phyloP scores from a whole-genome alignment of 1,139 yeast species.

The Protomyces lactucae-debilis region DNA sequence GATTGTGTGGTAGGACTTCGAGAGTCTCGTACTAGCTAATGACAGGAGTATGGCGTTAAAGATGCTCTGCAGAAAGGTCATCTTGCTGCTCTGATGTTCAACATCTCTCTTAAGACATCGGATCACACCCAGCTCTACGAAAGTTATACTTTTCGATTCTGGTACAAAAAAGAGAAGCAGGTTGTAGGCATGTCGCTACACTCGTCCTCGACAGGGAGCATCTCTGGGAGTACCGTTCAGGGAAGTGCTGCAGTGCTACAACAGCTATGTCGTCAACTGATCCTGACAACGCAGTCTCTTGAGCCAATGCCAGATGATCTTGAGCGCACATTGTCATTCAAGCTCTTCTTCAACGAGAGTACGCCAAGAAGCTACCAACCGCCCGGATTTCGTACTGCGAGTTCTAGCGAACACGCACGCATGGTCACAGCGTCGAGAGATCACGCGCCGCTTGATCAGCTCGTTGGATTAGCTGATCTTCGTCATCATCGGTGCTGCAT shows the following conservation, averaged over 20 bases:
- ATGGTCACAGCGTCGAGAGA: slow-evolving; percentile 21
- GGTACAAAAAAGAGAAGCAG: slow-evolving; percentile 37
- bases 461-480: slow-evolving; percentile 30
- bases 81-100: slow-evolving; percentile 47
- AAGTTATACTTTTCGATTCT: slow-evolving; percentile 49
- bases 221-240: slow-evolving; percentile 1
- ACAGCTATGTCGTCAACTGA: slow-evolving; percentile 48
- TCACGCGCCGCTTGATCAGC: slow-evolving; percentile 21
- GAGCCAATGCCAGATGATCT: slow-evolving; percentile 45
- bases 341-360: slow-evolving; percentile 47
- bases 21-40: neutral
- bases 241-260: slow-evolving; percentile 45
- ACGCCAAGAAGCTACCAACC: slow-evolving; percentile 52
- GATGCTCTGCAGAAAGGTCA: slow-evolving; percentile 45
- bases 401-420: slow-evolving; percentile 35
- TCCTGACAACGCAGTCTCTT: slow-evolving; percentile 51
- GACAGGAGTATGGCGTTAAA: slow-evolving; percentile 44
- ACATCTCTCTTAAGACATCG: slow-evolving; percentile 44
- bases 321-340: slow-evolving; percentile 46
- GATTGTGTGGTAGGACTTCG: slow-evolving; percentile 46
- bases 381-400: slow-evolving; percentile 46
- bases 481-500: slow-evolving; percentile 32
- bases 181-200: neutral
- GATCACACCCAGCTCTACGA: slow-evolving; percentile 46
- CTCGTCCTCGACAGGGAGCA: slow-evolving; percentile 24